Evolutionary conservation across 2,329 filamentous ascomycete species (phyloP).

Genomic region (Aspergillus nomiae): DNA sequence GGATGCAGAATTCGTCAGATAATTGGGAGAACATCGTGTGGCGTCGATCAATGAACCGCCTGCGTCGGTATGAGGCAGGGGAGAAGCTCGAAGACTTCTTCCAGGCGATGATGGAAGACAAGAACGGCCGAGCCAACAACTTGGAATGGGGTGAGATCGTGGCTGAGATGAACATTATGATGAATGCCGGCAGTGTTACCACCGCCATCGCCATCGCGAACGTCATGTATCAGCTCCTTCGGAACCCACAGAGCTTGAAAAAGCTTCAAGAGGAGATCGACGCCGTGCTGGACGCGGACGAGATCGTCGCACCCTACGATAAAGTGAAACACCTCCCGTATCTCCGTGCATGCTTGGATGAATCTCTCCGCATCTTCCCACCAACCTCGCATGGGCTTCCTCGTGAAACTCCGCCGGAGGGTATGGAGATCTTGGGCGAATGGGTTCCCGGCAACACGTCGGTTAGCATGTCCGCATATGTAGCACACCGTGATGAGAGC

Average conservation of each 20-base stretch:
- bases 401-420: conserved; percentile 50
- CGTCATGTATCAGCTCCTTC: conserved; percentile 55
- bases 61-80: conserved; percentile 43
- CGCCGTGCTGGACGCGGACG: conserved; percentile 44
- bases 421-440: conserved; percentile 46
- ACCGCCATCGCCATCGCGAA: conserved; percentile 58
- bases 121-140: conserved; percentile 46
- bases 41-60: conserved; percentile 43
- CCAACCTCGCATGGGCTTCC: conserved; percentile 48
- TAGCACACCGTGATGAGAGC: conserved; percentile 40
- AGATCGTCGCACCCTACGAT: conserved; percentile 52
- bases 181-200: conserved; percentile 55
- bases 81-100: conserved; percentile 64
- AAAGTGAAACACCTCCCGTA: conserved; percentile 56
- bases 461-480: conserved; percentile 46
- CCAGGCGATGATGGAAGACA: conserved; percentile 56
- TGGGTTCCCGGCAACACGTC: conserved; percentile 49
- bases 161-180: conserved; percentile 51
- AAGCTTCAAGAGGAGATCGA: conserved; percentile 52
- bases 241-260: conserved; percentile 44
- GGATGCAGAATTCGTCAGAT: conserved; percentile 49
- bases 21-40: conserved; percentile 46
- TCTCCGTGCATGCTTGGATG: conserved; percentile 56
- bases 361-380: conserved; percentile 50
- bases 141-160: conserved; percentile 62